Base-by-base conservation (phyloP, 176 grass and related monocot genomes). In the Lolium perenne region DNA sequence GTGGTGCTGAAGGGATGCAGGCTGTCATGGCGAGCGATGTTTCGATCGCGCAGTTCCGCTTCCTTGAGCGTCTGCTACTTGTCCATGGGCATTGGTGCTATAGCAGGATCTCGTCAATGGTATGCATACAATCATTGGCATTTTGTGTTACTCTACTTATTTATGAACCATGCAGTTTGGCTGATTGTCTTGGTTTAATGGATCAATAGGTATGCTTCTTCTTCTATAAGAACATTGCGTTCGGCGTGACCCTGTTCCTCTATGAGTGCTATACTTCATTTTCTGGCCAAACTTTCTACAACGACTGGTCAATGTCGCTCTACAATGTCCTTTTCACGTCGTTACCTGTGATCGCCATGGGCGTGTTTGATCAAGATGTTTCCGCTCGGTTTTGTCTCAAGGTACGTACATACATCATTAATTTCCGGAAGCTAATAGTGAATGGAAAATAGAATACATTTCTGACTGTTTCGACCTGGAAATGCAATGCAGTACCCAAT, bases 21-120 rank as follows among this genome's bases (percentile, higher is more conserved):
- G 96, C 96, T 18, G 96, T 98, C 32, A 98, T 98, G 96, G 91
- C 96, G 0, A 98, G 96, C 68, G 96, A 98, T 74, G 89, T 98
- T 48, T 95, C 96, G 29, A 95, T 98, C 9, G 96, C 93, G 26
- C 96, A 98, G 46, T 98, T 98, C 86, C 84, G 93, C 56, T 98
- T 94, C 88, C 87, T 98, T 6, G 92, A 95, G 82, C 90, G 90
- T 13, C 89, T 98, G 53, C 91, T 98, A 12, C 90, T 98, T 17
- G 93, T 98, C 43, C 96, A 98, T 78, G 96, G 96, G 2, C 96
- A 98, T 62, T 98, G 96, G 96, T 98, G 96, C 78, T 98, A 98
- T 3, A 91, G 93, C 72, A 92, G 96, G 91, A 98, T 98, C 71
- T 81, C 96, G n/a, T 93, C 93, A 4, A 95, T 95, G 96, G 95